A percentile compares a stretch with the other conserved stretches of the same genome.
Conservation (phyloP, 192 early-diverging fungal genomes). For the Coemansia sp. region DNA sequence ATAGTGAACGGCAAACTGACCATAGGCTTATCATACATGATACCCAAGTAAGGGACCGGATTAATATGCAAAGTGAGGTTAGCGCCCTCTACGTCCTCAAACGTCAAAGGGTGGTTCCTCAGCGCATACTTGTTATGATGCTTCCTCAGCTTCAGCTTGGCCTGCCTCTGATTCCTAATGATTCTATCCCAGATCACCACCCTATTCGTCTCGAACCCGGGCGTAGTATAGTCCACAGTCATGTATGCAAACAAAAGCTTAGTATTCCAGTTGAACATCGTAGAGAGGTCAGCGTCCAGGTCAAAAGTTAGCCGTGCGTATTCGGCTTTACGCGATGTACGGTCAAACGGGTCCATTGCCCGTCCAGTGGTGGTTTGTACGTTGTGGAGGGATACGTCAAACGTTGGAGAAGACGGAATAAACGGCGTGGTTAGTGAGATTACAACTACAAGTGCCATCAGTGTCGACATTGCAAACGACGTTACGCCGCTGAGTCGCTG, state of each 20-base stretch:
- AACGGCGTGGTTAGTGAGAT: constrained; percentile 47
- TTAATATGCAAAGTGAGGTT: constrained; percentile 55
- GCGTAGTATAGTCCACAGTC: constrained; percentile 40
- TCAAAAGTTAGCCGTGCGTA: constrained; percentile 56
- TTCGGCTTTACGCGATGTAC: constrained; percentile 39
- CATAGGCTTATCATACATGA: constrained; percentile 55
- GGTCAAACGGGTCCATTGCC: constrained; percentile 44
- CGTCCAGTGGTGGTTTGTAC: constrained; percentile 52
- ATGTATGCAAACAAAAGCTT: constrained; percentile 55
- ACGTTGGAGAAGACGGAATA: constrained; percentile 40
- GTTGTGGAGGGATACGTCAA: constrained; percentile 32
- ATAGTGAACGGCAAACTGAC: constrained; percentile 38
- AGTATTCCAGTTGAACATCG: constrained; percentile 60
- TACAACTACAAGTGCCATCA: constrained; percentile 47
- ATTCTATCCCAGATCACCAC: constrained; percentile 58
- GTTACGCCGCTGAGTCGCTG: constrained; percentile 54
- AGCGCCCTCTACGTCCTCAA: constrained; percentile 40
- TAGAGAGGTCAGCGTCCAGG: constrained; percentile 51
- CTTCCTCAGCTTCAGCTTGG: constrained; percentile 46
- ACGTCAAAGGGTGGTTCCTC: constrained; percentile 44
- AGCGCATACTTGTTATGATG: constrained; percentile 58
- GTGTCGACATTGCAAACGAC: constrained; percentile 56
- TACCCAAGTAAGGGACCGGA: constrained; percentile 55
- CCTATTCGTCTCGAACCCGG: constrained; percentile 37
- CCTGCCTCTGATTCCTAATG: constrained; percentile 41